These are phyloP conservation scores for Metschnikowia lachancei DNA, from an alignment of 805 yeast genomes.

Conservation along the genomic window DNA sequence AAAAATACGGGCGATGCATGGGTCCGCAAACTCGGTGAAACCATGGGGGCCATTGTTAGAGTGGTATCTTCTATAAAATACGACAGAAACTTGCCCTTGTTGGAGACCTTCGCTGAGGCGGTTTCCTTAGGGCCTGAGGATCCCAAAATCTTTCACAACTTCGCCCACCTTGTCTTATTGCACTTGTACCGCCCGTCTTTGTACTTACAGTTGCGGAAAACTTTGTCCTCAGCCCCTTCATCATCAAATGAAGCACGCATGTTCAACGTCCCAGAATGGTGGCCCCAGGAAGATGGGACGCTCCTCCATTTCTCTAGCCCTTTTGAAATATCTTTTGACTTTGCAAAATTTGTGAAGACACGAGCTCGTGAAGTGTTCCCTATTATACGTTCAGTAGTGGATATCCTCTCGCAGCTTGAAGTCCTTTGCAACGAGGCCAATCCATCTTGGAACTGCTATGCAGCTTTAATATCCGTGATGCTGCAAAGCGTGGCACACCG, in stretches of 20 bases:
- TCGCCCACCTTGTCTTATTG: conserved; percentile 10
- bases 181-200: conserved; percentile 10
- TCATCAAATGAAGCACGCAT: background rate
- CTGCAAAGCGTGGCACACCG: conserved; percentile 13
- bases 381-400: background rate
- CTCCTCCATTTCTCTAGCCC: conserved; percentile 7
- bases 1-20: background rate
- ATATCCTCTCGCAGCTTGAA: conserved; percentile 1
- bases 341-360: conserved; percentile 2
- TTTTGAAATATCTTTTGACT: conserved; percentile 7
- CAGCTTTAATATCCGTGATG: conserved; percentile 7
- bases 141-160: background rate
- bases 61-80: background rate
- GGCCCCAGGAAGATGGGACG: conserved; percentile 4
- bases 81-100: background rate
- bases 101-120: conserved; percentile 4
- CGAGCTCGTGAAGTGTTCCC: background rate
- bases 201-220: conserved; percentile 3
- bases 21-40: conserved; percentile 1
- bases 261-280: conserved; percentile 13
- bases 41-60: background rate
- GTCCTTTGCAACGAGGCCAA: conserved; percentile 2
- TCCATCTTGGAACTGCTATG: conserved; percentile 10
- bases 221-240: background rate
- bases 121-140: conserved; percentile 2